Evolutionary conservation across 1,139 yeast species (phyloP).

Genomic region (Hemisphaericaspora xylanilytica): DNA sequence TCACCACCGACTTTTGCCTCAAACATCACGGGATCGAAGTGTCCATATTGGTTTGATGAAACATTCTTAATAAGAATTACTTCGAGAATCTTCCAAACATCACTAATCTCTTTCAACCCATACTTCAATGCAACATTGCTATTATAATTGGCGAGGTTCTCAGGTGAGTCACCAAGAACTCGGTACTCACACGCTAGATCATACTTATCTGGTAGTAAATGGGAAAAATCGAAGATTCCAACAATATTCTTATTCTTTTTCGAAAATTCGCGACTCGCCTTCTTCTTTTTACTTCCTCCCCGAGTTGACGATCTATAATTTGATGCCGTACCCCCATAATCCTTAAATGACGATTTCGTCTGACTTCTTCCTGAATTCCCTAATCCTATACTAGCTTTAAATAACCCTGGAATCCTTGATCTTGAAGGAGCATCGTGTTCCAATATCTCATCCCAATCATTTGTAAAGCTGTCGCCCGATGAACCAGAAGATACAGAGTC

Average conservation of each 20-base stretch:
- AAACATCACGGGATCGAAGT: not conserved
- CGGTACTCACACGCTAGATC: constrained; percentile 77
- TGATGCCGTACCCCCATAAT: constrained; percentile 28
- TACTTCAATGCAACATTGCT: constrained; percentile 66
- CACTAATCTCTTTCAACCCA: constrained; percentile 63
- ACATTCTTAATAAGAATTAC: constrained; percentile 38
- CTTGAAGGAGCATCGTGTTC: constrained; percentile 46
- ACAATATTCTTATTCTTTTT: constrained; percentile 53
- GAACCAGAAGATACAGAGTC: constrained; percentile 18
- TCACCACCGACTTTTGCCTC: not conserved
- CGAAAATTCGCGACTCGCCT: constrained; percentile 16
- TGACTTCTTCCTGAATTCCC: constrained; percentile 27
- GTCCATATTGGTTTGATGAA: not conserved
- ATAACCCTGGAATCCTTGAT: constrained; percentile 44
- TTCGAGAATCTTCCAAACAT: constrained; percentile 74
- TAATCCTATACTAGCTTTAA: constrained; percentile 41
- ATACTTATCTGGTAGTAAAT: constrained; percentile 71
- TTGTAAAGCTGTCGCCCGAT: constrained; percentile 48
- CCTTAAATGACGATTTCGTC: constrained; percentile 20
- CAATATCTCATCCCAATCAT: constrained; percentile 51
- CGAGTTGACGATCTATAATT: constrained; percentile 28
- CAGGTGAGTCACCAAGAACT: constrained; percentile 66
- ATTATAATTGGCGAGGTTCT: constrained; percentile 64
- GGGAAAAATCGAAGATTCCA: constrained; percentile 61
- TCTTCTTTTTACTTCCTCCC: constrained; percentile 14